A percentile compares a stretch with the other conserved stretches of the same genome.
Conservation (phyloP, 2,329 filamentous ascomycete species). For the Aureobasidium lini region DNA sequence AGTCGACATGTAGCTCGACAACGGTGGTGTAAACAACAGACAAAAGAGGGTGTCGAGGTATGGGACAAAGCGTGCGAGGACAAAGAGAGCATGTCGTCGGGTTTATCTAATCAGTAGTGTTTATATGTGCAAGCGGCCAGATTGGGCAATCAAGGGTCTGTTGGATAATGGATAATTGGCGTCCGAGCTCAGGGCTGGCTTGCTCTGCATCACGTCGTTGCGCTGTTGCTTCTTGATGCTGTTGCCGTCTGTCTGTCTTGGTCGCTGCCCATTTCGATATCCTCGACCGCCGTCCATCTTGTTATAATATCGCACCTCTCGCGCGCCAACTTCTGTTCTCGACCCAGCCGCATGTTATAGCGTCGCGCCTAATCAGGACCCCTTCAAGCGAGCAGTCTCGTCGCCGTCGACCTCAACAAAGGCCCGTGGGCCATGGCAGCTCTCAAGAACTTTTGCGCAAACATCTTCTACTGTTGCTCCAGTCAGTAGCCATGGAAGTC, state of each 20-base stretch:
- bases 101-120: background rate
- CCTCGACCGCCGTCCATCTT: background rate
- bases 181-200: background rate
- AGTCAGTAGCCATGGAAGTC: slow-evolving; percentile 18
- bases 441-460: slow-evolving; percentile 26
- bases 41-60: background rate
- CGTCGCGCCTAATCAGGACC: background rate
- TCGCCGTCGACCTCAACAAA: background rate
- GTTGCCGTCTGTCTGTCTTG: background rate
- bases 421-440: slow-evolving; percentile 16
- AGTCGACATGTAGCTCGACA: background rate
- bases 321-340: background rate
- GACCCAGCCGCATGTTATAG: slow-evolving; percentile 7
- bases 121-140: background rate
- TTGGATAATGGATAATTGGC: background rate
- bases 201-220: slow-evolving; percentile 1
- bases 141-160: slow-evolving; percentile 3
- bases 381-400: background rate
- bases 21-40: slow-evolving; percentile 4
- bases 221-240: background rate
- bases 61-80: background rate
- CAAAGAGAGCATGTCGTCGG: background rate
- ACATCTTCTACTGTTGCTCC: slow-evolving; percentile 28
- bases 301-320: background rate
- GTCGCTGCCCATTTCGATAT: background rate